A percentile compares a stretch with the other conserved stretches of the same genome.
Conservation (phyloP, 202 grass and related monocot genomes). For the Tripidium arundinaceum region DNA sequence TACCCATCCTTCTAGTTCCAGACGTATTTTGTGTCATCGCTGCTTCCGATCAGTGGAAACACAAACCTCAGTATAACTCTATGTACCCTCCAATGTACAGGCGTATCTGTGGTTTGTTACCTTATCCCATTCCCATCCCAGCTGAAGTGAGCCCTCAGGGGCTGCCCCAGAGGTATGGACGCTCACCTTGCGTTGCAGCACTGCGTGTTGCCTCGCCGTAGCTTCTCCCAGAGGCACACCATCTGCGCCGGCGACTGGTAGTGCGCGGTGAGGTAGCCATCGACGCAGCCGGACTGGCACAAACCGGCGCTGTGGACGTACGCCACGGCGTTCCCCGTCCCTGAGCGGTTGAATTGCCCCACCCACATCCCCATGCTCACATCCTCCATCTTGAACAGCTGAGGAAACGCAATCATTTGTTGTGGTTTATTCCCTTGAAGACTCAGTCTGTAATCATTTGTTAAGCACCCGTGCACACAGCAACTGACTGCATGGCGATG, state of each 20-base stretch:
- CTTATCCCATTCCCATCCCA: not conserved
- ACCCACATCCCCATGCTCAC: constrained; percentile 92
- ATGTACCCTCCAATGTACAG: no score
- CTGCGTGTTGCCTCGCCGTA: constrained; percentile 35
- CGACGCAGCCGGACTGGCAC: constrained; percentile 55
- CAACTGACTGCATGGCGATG: not conserved
- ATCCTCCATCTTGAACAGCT: constrained; percentile 90
- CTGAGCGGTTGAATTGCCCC: constrained; percentile 37
- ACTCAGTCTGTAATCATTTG: constrained; percentile 33
- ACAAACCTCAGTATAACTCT: no score
- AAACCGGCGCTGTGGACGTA: constrained; percentile 49
- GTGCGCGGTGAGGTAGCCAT: constrained; percentile 51
- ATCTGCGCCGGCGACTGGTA: constrained; percentile 69
- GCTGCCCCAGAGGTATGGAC: not conserved
- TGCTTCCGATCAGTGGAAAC: no score
- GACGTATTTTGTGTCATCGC: no score
- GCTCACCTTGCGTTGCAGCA: constrained; percentile 67
- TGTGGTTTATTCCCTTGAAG: not conserved
- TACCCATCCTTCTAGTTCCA: no score
- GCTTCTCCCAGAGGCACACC: constrained; percentile 59
- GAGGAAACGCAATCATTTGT: constrained; percentile 19
- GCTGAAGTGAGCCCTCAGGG: not conserved
- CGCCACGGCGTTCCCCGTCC: constrained; percentile 34
- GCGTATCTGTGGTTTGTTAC: no score
- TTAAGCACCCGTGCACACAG: constrained; percentile 34